Percentiles rank a stretch among this genome's conserved stretches.
Evolutionary conservation across 1,139 yeast species (phyloP).

Genomic region (Yamadazyma trypodendri): DNA sequence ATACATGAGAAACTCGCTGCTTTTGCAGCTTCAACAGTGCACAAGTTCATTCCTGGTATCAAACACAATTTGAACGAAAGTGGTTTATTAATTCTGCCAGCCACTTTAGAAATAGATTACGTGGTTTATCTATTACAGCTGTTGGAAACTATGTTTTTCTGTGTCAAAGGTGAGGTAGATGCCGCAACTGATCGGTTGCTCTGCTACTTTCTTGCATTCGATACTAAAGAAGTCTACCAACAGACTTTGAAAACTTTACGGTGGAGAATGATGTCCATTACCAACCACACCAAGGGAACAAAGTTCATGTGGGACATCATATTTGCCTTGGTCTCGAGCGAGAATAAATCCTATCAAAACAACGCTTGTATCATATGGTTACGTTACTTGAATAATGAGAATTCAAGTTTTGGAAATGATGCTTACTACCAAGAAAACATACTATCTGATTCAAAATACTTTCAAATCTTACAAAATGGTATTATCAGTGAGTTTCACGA

Average conservation of each 20-base stretch:
- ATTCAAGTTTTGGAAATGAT: slow-evolving; percentile 17
- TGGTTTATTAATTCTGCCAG: slow-evolving; percentile 1
- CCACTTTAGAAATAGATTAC: slow-evolving; percentile 6
- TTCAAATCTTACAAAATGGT: slow-evolving; percentile 60
- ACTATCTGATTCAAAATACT: slow-evolving; percentile 41
- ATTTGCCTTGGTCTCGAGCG: slow-evolving; percentile 29
- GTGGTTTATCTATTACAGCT: slow-evolving; percentile 12
- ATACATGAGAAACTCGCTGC: slow-evolving; percentile 14
- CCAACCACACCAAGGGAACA: slow-evolving; percentile 20
- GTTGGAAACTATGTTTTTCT: slow-evolving; percentile 12
- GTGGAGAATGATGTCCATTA: slow-evolving; percentile 45
- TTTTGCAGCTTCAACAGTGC: slow-evolving; percentile 16
- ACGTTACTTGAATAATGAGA: slow-evolving; percentile 38
- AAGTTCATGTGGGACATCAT: slow-evolving; percentile 46
- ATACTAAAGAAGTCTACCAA: slow-evolving; percentile 31
- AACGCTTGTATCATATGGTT: slow-evolving; percentile 57
- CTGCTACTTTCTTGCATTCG: slow-evolving; percentile 13
- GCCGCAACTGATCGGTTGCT: slow-evolving; percentile 12
- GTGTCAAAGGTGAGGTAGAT: slow-evolving; percentile 2
- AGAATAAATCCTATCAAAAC: slow-evolving; percentile 31
- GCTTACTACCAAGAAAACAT: slow-evolving; percentile 33
- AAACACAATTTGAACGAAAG: slow-evolving; percentile 7
- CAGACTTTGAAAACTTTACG: slow-evolving; percentile 39
- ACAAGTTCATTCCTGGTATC: slow-evolving; percentile 23
- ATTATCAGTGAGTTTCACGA: slow-evolving; percentile 62